phyloP scores from a whole-genome alignment of 441 rosid genomes.

The Manihot esculenta region DNA sequence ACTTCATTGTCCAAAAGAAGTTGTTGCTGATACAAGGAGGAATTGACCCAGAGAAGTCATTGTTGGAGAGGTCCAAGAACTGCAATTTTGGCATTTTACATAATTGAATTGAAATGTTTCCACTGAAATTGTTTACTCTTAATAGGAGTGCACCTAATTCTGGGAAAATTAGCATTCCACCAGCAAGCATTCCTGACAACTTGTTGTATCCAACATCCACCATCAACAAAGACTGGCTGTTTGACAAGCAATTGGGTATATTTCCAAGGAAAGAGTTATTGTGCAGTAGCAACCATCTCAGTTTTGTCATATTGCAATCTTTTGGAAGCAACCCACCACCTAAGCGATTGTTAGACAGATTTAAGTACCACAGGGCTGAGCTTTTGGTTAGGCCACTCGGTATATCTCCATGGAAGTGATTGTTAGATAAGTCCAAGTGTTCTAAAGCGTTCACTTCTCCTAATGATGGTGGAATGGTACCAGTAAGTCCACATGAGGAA shows the following conservation, averaged over 20 bases:
- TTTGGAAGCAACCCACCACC: slow-evolving; percentile 7
- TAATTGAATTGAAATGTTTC: neutral
- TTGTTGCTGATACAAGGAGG: slow-evolving; percentile 15
- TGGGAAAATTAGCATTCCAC: neutral
- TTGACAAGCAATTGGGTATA: slow-evolving; percentile 9
- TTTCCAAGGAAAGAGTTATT: slow-evolving; percentile 8
- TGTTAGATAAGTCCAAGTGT: slow-evolving; percentile 12
- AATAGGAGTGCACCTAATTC: slow-evolving; percentile 8
- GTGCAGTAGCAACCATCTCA: slow-evolving; percentile 19
- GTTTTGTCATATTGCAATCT: slow-evolving; percentile 5
- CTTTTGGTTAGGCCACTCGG: slow-evolving; percentile 2
- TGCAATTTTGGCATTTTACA: slow-evolving; percentile 11
- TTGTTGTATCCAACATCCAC: slow-evolving; percentile 7
- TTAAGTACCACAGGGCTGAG: slow-evolving; percentile 13
- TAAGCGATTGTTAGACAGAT: slow-evolving; percentile 17
- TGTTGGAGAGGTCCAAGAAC: slow-evolving; percentile 15
- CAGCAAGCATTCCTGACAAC: slow-evolving; percentile 1
- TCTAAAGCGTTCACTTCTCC: slow-evolving; percentile 9
- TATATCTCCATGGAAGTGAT: slow-evolving; percentile 8
- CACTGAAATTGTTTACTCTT: slow-evolving; percentile 3
- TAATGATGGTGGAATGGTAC: slow-evolving; percentile 8
- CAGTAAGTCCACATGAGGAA: slow-evolving; percentile 6
- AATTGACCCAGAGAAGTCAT: slow-evolving; percentile 9
- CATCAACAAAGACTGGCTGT: neutral
- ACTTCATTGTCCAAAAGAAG: slow-evolving; percentile 1